Percentiles rank a stretch among this genome's conserved stretches.
phyloP scores from a whole-genome alignment of 306 rosid genomes.

The Pyrus bretschneideri region DNA sequence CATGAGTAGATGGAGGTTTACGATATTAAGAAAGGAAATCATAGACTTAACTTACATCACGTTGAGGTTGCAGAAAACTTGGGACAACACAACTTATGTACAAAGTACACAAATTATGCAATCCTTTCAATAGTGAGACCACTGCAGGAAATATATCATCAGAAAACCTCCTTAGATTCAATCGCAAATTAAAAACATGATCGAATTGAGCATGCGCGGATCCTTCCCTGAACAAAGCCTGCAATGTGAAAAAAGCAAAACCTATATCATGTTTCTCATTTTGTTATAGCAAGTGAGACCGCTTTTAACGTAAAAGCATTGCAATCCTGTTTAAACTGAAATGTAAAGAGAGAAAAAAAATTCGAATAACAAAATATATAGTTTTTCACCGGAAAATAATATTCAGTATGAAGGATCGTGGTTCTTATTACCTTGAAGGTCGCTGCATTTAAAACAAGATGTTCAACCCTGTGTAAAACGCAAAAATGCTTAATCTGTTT shows the following conservation, averaged over 20 bases:
- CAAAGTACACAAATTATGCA: neutral
- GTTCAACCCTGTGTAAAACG: neutral
- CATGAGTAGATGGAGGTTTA: too few relatives aligned
- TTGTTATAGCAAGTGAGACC: too few relatives aligned
- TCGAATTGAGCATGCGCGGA: neutral
- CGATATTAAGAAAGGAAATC: too few relatives aligned
- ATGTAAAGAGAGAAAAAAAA: too few relatives aligned
- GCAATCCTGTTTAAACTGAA: too few relatives aligned
- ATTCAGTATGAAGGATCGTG: too few relatives aligned
- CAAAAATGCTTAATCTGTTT: neutral
- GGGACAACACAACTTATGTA: neutral
- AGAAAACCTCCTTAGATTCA: neutral
- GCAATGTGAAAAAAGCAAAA: neutral
- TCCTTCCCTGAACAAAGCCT: neutral
- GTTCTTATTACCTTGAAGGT: neutral
- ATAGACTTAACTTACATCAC: too few relatives aligned
- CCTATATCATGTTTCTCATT: too few relatives aligned
- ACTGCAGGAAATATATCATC: neutral
- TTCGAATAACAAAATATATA: too few relatives aligned
- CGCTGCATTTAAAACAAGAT: neutral
- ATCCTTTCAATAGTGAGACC: neutral
- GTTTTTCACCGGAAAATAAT: too few relatives aligned
- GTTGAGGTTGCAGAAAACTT: neutral
- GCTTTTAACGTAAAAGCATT: too few relatives aligned
- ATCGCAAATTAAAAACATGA: neutral